These are phyloP conservation scores for Straminergon stramineum DNA, from an alignment of 225 moss, liverwort and hornwort genomes.

Conservation along the genomic window DNA sequence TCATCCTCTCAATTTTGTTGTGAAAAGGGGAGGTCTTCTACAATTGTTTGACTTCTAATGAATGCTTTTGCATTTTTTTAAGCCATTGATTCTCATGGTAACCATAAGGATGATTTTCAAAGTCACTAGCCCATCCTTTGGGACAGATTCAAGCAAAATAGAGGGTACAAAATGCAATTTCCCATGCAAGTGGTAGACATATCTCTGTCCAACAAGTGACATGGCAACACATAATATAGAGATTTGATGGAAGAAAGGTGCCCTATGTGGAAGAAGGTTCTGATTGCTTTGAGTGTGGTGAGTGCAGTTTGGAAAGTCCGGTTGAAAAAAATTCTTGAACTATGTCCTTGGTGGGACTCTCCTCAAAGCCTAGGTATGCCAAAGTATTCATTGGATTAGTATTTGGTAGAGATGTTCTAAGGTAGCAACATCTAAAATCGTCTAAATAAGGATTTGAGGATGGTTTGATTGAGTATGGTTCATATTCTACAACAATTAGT, in stretches of 20 bases:
- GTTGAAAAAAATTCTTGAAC: not conserved
- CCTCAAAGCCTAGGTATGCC: rapidly evolving
- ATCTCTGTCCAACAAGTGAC: rapidly evolving
- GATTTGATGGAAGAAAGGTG: not conserved
- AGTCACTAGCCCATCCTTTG: too few species aligned
- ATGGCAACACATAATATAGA: rapidly evolving
- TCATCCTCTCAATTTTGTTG: too few species aligned
- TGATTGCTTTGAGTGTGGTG: not conserved
- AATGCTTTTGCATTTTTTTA: too few species aligned
- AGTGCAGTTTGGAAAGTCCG: not conserved
- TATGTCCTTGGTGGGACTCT: too few species aligned
- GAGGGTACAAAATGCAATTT: not conserved
- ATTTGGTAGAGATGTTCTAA: not conserved
- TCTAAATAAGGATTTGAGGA: rapidly evolving
- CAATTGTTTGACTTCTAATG: too few species aligned
- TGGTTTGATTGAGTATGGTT: not conserved
- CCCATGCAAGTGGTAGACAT: rapidly evolving
- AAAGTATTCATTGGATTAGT: not conserved
- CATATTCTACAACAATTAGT: not conserved
- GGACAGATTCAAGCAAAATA: not conserved
- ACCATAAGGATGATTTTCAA: too few species aligned
- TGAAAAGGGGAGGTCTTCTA: too few species aligned
- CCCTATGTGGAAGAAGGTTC: not conserved
- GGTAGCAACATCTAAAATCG: not conserved
- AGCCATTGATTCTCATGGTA: too few species aligned